phyloP scores from a whole-genome alignment of 1,139 yeast genomes.

The Yamadazyma aaseri region DNA sequence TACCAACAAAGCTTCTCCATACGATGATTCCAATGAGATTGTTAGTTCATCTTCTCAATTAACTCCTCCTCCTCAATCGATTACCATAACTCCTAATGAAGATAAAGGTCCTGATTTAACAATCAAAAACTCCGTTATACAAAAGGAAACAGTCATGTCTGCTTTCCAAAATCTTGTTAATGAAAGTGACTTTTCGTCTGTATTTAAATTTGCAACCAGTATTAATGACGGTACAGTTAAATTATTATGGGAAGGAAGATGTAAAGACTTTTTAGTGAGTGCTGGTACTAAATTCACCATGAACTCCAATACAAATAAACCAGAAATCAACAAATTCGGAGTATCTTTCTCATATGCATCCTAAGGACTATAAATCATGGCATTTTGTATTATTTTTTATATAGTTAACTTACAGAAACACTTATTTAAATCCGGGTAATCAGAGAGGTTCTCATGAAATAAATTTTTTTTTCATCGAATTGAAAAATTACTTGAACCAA shows the following conservation, averaged over 20 bases:
- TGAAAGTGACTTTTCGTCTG: constrained; percentile 62
- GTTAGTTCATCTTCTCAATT: constrained; percentile 4
- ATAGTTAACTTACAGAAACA: background rate
- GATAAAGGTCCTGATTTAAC: constrained; percentile 16
- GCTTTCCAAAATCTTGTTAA: constrained; percentile 54
- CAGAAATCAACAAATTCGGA: constrained; percentile 41
- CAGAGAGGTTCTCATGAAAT: constrained; percentile 1
- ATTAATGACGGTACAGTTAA: constrained; percentile 60
- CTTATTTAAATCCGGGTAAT: constrained; percentile 5
- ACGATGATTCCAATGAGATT: constrained; percentile 5
- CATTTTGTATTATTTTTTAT: constrained; percentile 2
- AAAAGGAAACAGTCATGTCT: constrained; percentile 44
- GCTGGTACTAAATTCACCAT: constrained; percentile 61
- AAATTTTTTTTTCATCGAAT: constrained; percentile 2
- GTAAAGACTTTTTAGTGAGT: constrained; percentile 74
- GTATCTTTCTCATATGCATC: constrained; percentile 36
- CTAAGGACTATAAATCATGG: constrained; percentile 8
- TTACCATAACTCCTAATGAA: constrained; percentile 3
- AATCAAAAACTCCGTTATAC: constrained; percentile 23
- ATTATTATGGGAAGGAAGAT: constrained; percentile 85
- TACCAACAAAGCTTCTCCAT: constrained; percentile 18
- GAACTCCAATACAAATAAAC: constrained; percentile 28
- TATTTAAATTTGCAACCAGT: constrained; percentile 73
- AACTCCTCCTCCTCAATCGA: constrained; percentile 5
- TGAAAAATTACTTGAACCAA: too few species aligned